Evolutionary conservation across 176 grass and related monocot species (phyloP), one percentile per base, ranked within the genome.

Genomic region (Themeda triandra): DNA sequence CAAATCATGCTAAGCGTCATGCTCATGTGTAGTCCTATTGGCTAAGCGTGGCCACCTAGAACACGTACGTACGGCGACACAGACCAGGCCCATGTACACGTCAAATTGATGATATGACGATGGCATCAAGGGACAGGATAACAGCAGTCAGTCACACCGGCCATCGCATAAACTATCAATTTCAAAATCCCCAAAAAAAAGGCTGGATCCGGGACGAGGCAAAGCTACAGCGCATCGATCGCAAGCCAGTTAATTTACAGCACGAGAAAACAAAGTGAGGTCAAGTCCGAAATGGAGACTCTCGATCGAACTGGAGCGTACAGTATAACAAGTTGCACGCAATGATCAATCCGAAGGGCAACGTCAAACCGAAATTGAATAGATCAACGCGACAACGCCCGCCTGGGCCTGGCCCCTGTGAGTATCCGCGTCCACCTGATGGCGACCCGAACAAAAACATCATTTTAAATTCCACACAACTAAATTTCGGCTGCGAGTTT

Each of bases 391-490:
- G n/a, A n/a, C n/a, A n/a, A n/a, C n/a, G n/a, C 13, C 23, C 6
- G 23, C 42, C 42, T 14, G 42, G 45, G n/a, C n/a, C n/a, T 14
- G 42, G 45, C 3, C 19, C 3, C 63, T 48, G 65, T 40, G 79
- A 58, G 70, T 71, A 80, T 29, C 64, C 78, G 78, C 64, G 79
- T 81, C 79, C 64, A 17, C 10, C 10, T 37, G 79, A 69, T 18
- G 33, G 31, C n/a, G 65, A 81, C 79, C 13, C 24, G 42, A 9
- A 35, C 78, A 51, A 27, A n/a, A n/a, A 27, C 29, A 4, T 19
- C 63, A 35, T 4, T 67, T 49, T 35, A 49, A 45, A 46, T 44
- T 2, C 58, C 3, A 41, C 3, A 8, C 19, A 17, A 17, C 13
- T 3, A 36, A 6, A 28, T 53, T 59, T 58, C 32, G 27, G 66